Conservation (phyloP, 306 rosid species). For the Heteromeles arbutifolia region DNA sequence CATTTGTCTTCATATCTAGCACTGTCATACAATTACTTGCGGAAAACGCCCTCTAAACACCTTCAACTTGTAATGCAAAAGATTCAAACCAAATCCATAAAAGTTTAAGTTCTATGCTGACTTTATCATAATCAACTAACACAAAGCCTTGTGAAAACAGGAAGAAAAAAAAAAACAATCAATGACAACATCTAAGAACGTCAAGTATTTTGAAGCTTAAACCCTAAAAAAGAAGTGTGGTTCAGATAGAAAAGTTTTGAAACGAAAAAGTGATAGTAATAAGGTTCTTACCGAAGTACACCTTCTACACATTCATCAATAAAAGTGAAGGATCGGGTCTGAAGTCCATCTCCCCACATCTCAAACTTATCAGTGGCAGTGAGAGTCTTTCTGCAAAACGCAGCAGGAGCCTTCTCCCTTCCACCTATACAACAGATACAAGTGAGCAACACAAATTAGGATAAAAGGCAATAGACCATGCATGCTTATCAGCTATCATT, state of each 20-base stretch:
- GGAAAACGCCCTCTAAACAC: not conserved
- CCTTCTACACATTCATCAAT: constrained; percentile 99
- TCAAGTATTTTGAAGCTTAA: not conserved
- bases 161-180: not conserved
- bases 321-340: constrained; percentile 94
- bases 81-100: not conserved
- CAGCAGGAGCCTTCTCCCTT: constrained; percentile 99
- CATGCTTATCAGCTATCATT: not conserved
- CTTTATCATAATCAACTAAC: not conserved
- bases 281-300: constrained; percentile 66
- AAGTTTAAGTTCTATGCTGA: not conserved
- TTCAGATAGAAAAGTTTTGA: not conserved
- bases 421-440: constrained; percentile 53
- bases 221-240: not conserved
- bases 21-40: not conserved
- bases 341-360: constrained; percentile 99
- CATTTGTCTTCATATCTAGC: not conserved
- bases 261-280: not conserved
- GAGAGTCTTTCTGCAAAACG: constrained; percentile 78
- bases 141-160: not conserved
- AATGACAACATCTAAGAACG: not conserved
- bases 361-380: constrained; percentile 80
- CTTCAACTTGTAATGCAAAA: not conserved
- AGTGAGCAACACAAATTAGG: constrained; percentile 15
- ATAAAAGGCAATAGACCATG: constrained; percentile 8